Conservation (phyloP, 2,329 filamentous ascomycete species). For the Colletotrichum gigasporum region DNA sequence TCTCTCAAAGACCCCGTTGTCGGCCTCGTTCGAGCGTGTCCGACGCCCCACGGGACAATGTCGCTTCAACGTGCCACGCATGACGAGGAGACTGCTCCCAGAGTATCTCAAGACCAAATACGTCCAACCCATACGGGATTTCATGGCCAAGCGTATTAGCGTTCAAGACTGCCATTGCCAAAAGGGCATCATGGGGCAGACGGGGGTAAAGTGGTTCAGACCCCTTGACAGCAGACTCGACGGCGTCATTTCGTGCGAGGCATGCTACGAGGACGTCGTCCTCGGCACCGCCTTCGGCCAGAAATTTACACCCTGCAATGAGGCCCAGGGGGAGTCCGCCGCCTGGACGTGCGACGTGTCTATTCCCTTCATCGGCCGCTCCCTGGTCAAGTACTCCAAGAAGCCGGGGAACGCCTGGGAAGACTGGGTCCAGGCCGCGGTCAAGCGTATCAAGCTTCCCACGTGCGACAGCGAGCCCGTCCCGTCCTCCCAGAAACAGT, state of each 20-base stretch:
- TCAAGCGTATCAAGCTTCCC: conserved; percentile 36
- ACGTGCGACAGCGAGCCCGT: conserved; percentile 40
- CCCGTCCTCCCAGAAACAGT: conserved; percentile 35
- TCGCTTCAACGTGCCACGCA: conserved; percentile 43
- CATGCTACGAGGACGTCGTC: conserved; percentile 30
- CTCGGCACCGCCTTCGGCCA: conserved; percentile 11
- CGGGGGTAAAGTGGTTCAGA: conserved; percentile 42
- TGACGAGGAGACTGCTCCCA: conserved; percentile 46
- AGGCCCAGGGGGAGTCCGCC: conserved; percentile 36
- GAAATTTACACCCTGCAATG: conserved; percentile 17
- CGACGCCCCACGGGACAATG: conserved; percentile 36
- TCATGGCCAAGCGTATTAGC: conserved; percentile 38
- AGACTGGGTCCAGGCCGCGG: conserved; percentile 37
- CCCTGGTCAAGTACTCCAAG: conserved; percentile 21
- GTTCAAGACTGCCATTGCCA: conserved; percentile 42
- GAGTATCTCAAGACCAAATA: conserved; percentile 39
- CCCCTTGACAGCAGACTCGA: background rate
- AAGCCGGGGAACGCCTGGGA: conserved; percentile 39
- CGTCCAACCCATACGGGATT: conserved; percentile 37
- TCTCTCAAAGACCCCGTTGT: conserved; percentile 43
- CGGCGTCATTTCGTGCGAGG: conserved; percentile 26
- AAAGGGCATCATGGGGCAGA: conserved; percentile 29
- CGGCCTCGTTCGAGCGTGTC: conserved; percentile 39
- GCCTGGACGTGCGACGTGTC: conserved; percentile 45
- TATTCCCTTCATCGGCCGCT: conserved; percentile 37